A percentile compares a stretch with the other conserved stretches of the same genome.
These are phyloP conservation scores for Podila horticola DNA, from an alignment of 192 early-diverging fungal genomes.

Conservation along the genomic window DNA sequence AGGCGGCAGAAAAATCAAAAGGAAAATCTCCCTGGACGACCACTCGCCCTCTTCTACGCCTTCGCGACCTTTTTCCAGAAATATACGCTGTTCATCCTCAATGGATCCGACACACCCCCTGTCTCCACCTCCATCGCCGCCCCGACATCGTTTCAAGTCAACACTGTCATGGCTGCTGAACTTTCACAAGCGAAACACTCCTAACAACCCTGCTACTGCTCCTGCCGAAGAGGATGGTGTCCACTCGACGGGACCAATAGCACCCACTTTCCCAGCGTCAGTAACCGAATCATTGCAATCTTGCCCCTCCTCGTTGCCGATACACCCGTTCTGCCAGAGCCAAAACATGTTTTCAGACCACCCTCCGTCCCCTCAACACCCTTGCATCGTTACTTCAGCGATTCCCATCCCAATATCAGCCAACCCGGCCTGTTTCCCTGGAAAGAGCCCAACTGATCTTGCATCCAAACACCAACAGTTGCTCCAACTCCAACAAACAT, in stretches of 20 bases:
- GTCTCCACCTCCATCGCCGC: not conserved
- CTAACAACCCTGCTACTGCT: not conserved
- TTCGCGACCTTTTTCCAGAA: not conserved
- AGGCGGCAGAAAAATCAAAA: too few species aligned
- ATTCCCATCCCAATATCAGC: conserved; percentile 5
- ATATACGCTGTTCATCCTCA: not conserved
- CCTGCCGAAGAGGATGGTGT: not conserved
- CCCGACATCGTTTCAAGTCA: conserved; percentile 16
- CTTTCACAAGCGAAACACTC: conserved; percentile 2
- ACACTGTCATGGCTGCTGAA: conserved; percentile 12
- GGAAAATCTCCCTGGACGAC: too few species aligned
- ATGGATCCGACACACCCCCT: not conserved
- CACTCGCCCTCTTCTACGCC: not conserved
- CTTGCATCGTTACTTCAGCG: not conserved
- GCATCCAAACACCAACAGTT: conserved; percentile 29
- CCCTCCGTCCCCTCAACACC: not conserved
- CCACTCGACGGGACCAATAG: not conserved
- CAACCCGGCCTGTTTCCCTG: conserved; percentile 38
- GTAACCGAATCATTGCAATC: not conserved
- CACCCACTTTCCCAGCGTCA: not conserved
- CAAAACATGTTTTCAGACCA: not conserved
- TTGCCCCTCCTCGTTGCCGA: not conserved
- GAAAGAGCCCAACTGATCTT: conserved; percentile 17
- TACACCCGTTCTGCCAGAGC: not conserved
- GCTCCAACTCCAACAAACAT: conserved; percentile 19